Evolutionary conservation across 768 basidiomycete genomes (phyloP).

Genomic region (Boletales sp.): DNA sequence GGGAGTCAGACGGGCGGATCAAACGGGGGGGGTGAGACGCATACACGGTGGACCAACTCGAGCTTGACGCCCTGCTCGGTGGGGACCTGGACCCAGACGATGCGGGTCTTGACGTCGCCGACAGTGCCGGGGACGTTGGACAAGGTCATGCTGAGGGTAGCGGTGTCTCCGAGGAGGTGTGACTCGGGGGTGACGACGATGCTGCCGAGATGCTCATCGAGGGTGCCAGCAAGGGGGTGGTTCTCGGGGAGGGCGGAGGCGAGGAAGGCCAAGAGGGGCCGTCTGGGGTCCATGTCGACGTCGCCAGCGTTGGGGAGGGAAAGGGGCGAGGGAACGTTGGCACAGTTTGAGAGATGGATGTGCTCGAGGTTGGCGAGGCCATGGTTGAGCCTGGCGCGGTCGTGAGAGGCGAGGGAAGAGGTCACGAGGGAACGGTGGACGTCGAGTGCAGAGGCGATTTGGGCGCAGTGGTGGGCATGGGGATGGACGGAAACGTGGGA

Average conservation of each 20-base stretch:
- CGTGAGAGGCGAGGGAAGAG: slow-evolving; percentile 2
- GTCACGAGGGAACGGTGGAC: slow-evolving; percentile 30
- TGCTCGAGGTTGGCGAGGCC: slow-evolving; percentile 36
- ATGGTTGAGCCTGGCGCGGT: slow-evolving; percentile 12
- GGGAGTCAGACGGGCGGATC: neutral
- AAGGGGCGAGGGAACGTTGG: slow-evolving; percentile 30
- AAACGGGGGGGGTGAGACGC: neutral
- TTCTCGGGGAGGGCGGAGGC: slow-evolving; percentile 60
- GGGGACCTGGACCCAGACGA: slow-evolving; percentile 83
- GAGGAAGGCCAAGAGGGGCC: slow-evolving; percentile 77
- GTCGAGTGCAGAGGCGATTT: slow-evolving; percentile 34
- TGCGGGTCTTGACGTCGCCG: slow-evolving; percentile 72
- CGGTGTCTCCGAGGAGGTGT: slow-evolving; percentile 46
- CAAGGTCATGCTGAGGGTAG: slow-evolving; percentile 32
- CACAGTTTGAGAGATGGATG: slow-evolving; percentile 57
- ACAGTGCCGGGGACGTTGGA: slow-evolving; percentile 66
- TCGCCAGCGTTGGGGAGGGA: slow-evolving; percentile 20
- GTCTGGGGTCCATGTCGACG: slow-evolving; percentile 36
- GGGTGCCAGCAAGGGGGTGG: slow-evolving; percentile 37
- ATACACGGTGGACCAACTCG: slow-evolving; percentile 58
- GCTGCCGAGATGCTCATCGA: slow-evolving; percentile 46
- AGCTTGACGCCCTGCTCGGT: slow-evolving; percentile 58
- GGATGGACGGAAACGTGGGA: slow-evolving; percentile 37
- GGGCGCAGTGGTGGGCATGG: slow-evolving; percentile 53
- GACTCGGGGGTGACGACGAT: slow-evolving; percentile 43